Evolutionary conservation across 2,329 filamentous ascomycete genomes (phyloP).

Genomic region (Apiospora kogelbergensis): DNA sequence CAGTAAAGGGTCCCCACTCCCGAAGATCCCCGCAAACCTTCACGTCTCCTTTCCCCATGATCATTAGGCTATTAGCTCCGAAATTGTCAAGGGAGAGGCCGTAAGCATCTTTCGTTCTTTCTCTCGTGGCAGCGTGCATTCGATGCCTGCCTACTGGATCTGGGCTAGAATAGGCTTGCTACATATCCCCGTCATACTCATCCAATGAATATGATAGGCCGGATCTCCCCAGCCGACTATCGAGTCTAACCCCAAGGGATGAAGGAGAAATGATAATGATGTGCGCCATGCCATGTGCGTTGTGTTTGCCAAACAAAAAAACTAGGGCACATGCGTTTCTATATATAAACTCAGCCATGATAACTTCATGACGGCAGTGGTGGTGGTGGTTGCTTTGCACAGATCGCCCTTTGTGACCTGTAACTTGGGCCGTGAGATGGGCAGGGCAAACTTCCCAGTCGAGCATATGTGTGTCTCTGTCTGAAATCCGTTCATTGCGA

Average conservation of each 20-base stretch:
- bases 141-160: not conserved
- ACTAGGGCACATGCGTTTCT: not conserved
- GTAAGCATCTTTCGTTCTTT: not conserved
- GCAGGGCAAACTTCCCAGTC: not conserved
- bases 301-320: not conserved
- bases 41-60: not conserved
- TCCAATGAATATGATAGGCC: not conserved
- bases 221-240: not conserved
- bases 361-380: not conserved
- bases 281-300: not conserved
- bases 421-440: not conserved
- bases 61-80: slow-evolving; percentile 1
- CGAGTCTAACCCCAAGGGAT: not conserved
- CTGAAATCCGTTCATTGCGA: not conserved
- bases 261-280: not conserved
- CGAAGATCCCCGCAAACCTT: not conserved
- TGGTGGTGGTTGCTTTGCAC: not conserved
- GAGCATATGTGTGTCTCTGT: not conserved
- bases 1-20: not conserved
- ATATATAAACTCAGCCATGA: slow-evolving; percentile 2
- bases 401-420: not conserved
- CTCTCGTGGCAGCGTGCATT: not conserved
- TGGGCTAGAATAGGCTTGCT: not conserved
- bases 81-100: not conserved
- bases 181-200: slow-evolving; percentile 1